Percentiles rank a stretch among this genome's conserved stretches.
phyloP scores from a whole-genome alignment of 805 yeast genomes.

The Starmerella sp. region DNA sequence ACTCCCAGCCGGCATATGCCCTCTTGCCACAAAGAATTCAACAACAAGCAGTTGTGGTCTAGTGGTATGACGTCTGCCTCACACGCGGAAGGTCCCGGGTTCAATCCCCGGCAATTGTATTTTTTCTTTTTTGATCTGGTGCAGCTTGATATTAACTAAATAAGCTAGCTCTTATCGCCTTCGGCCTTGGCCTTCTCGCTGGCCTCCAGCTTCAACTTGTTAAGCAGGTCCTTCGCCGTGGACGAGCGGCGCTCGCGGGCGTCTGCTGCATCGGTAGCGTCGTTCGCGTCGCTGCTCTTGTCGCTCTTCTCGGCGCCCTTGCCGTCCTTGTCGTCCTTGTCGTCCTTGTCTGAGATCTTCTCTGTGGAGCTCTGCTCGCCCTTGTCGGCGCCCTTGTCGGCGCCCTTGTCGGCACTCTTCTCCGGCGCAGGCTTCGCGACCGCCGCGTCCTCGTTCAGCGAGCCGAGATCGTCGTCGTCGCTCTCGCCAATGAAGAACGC shows the following conservation, averaged over 20 bases:
- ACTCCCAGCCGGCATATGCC: no score
- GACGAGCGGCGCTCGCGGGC: neutral
- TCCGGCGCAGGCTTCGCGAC: neutral
- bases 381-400: neutral
- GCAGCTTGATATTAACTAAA: neutral
- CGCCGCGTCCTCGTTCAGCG: conserved; percentile 16
- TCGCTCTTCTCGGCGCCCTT: conserved; percentile 1
- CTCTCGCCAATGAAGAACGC: conserved; percentile 27
- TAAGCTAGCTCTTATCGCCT: neutral
- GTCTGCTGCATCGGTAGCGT: neutral
- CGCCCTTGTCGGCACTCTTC: neutral
- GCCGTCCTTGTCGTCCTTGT: neutral
- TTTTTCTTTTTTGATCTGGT: conserved; percentile 4
- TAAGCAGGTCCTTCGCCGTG: conserved; percentile 10
- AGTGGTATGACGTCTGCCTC: conserved; percentile 23
- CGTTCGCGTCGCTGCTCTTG: neutral
- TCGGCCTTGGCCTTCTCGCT: neutral
- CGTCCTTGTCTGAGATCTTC: conserved; percentile 1
- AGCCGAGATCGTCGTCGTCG: conserved; percentile 22
- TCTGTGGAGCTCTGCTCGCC: neutral
- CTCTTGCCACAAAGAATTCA: neutral
- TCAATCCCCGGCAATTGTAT: conserved; percentile 22
- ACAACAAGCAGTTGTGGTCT: conserved; percentile 20
- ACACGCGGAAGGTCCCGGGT: conserved; percentile 24
- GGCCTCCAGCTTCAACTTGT: conserved; percentile 2